Base-by-base conservation (phyloP, 371 early-diverging fungal genomes). In the Amoeboaphelidium protococcarum region DNA sequence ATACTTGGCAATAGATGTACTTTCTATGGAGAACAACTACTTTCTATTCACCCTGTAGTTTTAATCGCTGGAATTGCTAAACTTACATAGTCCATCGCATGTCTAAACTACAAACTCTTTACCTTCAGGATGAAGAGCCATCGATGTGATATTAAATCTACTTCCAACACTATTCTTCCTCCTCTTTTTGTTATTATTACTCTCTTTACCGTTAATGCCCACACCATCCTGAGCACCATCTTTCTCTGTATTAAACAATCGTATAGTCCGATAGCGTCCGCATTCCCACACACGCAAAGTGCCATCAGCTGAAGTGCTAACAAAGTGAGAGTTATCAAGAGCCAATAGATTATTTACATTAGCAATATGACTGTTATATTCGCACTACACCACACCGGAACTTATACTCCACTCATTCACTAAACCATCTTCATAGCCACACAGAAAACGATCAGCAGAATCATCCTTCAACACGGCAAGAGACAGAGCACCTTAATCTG, bases 281-380 rank as follows among this genome's bases (percentile, higher is more conserved):
- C 67, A 96, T 86, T 96, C 96, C 94, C 94, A 96, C 26, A 80
- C 88, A 46, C 94, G 71, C 59, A 96, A 60, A 2, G 86, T 82
- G 61, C 92, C 91, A 67, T 96, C 96, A 59, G 91, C 92, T 13
- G 81, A 79, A 1, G 92, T 88, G 3, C 87, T 80, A 40, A 96
- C 78, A 56, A 92, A 96, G 44, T 88, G 72, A 49, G 88, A 65
- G 58, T 82, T 82, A 52, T 92, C 90, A 3, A 91, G 76, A 70
- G 92, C 92, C 0, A 90, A 90, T 47, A 96, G 80, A 25, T 86
- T 80, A 58, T 91, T 92, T 44, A 96, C 79, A 2, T 89, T 80
- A 25, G 88, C 92, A 60, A 84, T 57, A 67, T 96, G 96, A 61
- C 90, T 88, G 52, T 88, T 82, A 58, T 96, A 96, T 57, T 87